phyloP scores from a whole-genome alignment of 176 grass and related monocot genomes.

The Aegilops umbellulata region DNA sequence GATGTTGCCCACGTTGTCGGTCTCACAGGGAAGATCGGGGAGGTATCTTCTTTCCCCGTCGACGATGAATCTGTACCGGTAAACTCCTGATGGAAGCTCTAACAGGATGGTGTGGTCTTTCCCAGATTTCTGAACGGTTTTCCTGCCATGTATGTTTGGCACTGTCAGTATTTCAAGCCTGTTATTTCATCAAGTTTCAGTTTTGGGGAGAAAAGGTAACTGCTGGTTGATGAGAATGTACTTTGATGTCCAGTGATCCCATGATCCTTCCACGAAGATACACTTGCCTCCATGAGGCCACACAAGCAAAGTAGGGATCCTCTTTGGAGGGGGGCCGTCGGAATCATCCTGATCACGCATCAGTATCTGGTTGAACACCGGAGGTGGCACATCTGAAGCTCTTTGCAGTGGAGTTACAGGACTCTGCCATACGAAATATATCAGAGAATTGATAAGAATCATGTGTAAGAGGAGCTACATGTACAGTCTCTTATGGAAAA shows the following conservation, averaged over 20 bases:
- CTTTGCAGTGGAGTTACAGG: conserved; percentile 76
- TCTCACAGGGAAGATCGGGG: conserved; percentile 58
- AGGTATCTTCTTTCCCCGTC: conserved; percentile 70
- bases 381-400: conserved; percentile 46
- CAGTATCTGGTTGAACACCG: conserved; percentile 71
- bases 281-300: conserved; percentile 74
- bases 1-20: conserved; percentile 50
- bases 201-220: not conserved
- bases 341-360: conserved; percentile 44
- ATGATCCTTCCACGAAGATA: conserved; percentile 84
- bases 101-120: conserved; percentile 78
- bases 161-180: not conserved
- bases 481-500: too few relatives aligned
- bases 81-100: conserved; percentile 74
- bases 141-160: conserved; percentile 37
- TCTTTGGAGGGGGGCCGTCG: conserved; percentile 60
- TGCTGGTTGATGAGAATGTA: conserved; percentile 8
- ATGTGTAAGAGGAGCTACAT: not conserved
- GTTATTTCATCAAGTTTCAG: not conserved
- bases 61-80: conserved; percentile 72
- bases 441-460: not conserved
- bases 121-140: conserved; percentile 61
- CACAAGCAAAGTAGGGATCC: conserved; percentile 66
- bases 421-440: conserved; percentile 33
- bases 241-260: conserved; percentile 84